Percentiles rank a stretch among this genome's conserved stretches.
These are phyloP conservation scores for Eustoma russellianum DNA, from an alignment of 257 asterid species.

Conservation along the genomic window DNA sequence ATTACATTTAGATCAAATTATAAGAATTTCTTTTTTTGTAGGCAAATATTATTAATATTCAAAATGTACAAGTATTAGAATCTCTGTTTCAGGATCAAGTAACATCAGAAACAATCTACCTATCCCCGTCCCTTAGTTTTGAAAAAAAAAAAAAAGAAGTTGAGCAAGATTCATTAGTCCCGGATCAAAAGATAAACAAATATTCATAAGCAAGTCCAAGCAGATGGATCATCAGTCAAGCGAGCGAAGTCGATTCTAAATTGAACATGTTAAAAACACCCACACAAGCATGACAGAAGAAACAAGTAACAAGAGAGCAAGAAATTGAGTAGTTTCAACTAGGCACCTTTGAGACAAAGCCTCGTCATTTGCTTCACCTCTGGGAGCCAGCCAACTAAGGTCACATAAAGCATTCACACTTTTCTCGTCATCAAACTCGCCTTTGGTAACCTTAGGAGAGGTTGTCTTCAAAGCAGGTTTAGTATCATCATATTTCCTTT, in stretches of 20 bases:
- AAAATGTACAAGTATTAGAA: too few species aligned
- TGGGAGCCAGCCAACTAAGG: constrained; percentile 63
- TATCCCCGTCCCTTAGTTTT: too few species aligned
- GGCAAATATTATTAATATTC: too few species aligned
- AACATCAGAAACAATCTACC: too few species aligned
- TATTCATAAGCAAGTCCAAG: too few species aligned
- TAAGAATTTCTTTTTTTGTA: too few species aligned
- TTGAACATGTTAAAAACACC: neutral
- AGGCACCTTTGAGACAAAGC: constrained; percentile 72
- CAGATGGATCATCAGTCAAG: neutral
- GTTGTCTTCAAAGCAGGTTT: constrained; percentile 42
- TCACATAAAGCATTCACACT: constrained; percentile 40
- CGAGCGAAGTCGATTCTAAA: neutral
- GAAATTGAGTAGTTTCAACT: neutral
- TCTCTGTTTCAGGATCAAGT: too few species aligned
- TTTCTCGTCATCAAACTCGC: constrained; percentile 39
- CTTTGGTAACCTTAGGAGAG: constrained; percentile 35
- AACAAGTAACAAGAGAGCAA: neutral
- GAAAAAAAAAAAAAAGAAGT: too few species aligned
- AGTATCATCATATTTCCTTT: constrained; percentile 68
- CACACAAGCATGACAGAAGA: neutral
- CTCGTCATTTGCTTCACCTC: constrained; percentile 58
- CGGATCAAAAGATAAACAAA: too few species aligned
- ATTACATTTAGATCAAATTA: too few species aligned
- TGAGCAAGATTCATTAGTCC: too few species aligned